Conservation (phyloP, 2,329 filamentous ascomycete species). For the Aspergillus sp. region DNA sequence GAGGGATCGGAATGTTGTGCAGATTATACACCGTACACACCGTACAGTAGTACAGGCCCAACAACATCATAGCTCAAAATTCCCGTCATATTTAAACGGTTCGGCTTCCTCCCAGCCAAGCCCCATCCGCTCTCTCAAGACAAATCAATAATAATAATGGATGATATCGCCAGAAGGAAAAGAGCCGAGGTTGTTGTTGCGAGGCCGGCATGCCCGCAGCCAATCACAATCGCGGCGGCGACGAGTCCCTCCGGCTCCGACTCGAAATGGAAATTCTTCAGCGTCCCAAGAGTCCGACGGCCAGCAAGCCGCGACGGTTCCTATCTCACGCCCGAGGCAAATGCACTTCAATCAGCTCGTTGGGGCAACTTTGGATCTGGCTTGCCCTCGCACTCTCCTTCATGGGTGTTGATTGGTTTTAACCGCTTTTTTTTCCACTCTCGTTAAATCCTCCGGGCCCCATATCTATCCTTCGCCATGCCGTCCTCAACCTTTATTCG, state of each 20-base stretch:
- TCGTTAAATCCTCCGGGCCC: background rate
- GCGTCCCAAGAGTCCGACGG: background rate
- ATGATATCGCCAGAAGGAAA: background rate
- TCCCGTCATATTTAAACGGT: background rate
- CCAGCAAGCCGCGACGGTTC: background rate
- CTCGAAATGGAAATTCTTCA: slow-evolving; percentile 1
- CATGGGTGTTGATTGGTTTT: background rate
- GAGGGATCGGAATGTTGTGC: background rate
- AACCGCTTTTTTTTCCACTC: slow-evolving; percentile 9
- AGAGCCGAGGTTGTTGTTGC: slow-evolving; percentile 11
- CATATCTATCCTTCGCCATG: slow-evolving; percentile 12
- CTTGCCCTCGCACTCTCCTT: background rate
- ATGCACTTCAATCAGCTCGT: background rate
- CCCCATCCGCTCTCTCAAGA: background rate
- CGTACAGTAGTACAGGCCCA: background rate
- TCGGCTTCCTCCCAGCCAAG: background rate
- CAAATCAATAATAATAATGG: background rate
- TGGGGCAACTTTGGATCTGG: background rate
- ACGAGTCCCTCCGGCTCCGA: background rate
- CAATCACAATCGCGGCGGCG: slow-evolving; percentile 3
- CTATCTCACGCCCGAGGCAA: background rate
- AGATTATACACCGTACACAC: background rate
- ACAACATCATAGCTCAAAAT: background rate
- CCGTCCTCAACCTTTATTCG: slow-evolving; percentile 15
- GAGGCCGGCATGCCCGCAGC: background rate